Percentiles rank a stretch among this genome's conserved stretches.
Conservation (phyloP, 2,329 filamentous ascomycete species). For the Whalleya microplaca region DNA sequence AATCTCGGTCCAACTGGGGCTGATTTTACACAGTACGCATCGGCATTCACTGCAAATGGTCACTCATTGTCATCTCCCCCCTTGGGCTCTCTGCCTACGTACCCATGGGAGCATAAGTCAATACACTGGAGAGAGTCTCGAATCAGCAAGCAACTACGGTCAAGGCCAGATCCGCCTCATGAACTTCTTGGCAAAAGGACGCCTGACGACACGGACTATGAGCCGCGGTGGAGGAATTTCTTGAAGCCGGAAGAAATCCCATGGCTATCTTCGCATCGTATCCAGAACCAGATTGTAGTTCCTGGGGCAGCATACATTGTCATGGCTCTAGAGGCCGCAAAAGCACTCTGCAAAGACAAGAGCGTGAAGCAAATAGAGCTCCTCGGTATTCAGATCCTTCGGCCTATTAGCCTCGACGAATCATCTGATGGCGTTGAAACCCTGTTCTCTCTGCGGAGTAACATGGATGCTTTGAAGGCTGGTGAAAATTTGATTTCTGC, state of each 20-base stretch:
- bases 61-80: background rate
- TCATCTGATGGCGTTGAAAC: background rate
- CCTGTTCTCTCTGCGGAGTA: background rate
- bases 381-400: background rate
- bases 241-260: constrained; percentile 37
- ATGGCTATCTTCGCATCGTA: constrained; percentile 42
- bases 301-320: constrained; percentile 47
- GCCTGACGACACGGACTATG: constrained; percentile 33
- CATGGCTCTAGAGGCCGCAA: constrained; percentile 46
- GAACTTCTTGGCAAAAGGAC: constrained; percentile 34
- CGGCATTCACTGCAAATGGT: background rate
- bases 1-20: background rate
- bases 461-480: background rate
- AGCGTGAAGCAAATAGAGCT: background rate
- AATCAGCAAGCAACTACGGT: constrained; percentile 39
- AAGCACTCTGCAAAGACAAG: constrained; percentile 10
- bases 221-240: constrained; percentile 40
- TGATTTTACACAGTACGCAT: background rate
- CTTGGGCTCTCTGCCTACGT: constrained; percentile 39
- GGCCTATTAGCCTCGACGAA: background rate
- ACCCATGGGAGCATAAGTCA: constrained; percentile 49
- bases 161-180: constrained; percentile 6
- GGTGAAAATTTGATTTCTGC: background rate
- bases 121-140: constrained; percentile 44
- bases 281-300: constrained; percentile 45